Evolutionary conservation across 768 basidiomycete species (phyloP).

Genomic region (Boletus vinaceobasis): DNA sequence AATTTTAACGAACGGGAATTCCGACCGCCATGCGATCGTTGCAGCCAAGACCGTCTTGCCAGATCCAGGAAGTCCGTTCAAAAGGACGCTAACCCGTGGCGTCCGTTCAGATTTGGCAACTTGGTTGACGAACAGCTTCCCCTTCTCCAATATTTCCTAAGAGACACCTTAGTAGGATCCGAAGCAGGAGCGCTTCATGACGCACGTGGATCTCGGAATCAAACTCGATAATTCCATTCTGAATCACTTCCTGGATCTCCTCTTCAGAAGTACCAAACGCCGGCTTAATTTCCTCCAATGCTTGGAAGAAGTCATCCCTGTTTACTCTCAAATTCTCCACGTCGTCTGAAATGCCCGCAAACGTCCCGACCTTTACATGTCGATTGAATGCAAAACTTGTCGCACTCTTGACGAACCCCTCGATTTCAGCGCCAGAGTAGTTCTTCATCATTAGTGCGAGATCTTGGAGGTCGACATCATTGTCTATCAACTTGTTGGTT

Average conservation of each 20-base stretch:
- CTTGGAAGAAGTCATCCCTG: conserved; percentile 80
- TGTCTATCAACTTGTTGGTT: conserved; percentile 83
- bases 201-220: conserved; percentile 67
- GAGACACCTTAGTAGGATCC: conserved; percentile 2
- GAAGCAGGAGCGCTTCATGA: conserved; percentile 1
- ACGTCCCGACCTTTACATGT: conserved; percentile 96
- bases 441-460: conserved; percentile 89
- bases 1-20: conserved; percentile 97
- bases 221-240: conserved; percentile 95
- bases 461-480: conserved; percentile 77
- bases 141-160: conserved; percentile 83
- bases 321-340: conserved; percentile 91
- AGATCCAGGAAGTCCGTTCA: conserved; percentile 86
- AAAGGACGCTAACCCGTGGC: conserved; percentile 83
- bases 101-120: conserved; percentile 88
- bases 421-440: conserved; percentile 96
- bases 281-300: conserved; percentile 91
- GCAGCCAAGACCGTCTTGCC: conserved; percentile 96
- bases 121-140: conserved; percentile 88
- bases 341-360: conserved; percentile 95
- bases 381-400: conserved; percentile 97
- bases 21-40: conserved; percentile 88
- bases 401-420: conserved; percentile 94
- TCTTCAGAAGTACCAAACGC: conserved; percentile 98
- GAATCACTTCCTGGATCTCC: conserved; percentile 87